Evolutionary conservation across 176 grass and related monocot species (phyloP).

Genomic region (Cenchrus purpureus): DNA sequence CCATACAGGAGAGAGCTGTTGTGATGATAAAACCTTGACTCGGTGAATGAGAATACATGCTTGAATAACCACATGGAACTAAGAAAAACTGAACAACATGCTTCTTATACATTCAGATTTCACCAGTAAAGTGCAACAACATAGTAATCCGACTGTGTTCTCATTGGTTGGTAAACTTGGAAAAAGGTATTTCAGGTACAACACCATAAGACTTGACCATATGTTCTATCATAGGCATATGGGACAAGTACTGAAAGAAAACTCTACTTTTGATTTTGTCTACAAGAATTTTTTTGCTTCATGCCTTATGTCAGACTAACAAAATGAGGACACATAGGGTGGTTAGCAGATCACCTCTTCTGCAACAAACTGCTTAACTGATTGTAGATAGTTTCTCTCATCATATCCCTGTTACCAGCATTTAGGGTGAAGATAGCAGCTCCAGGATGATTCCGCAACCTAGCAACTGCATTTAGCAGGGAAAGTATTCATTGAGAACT

Average conservation of each 20-base stretch:
- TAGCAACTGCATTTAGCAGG: slow-evolving; percentile 63
- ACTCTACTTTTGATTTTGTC: not conserved
- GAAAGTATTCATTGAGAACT: not conserved
- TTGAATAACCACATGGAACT: slow-evolving; percentile 18
- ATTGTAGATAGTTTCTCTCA: slow-evolving; percentile 63
- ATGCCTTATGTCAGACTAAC: not conserved
- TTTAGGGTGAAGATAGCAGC: slow-evolving; percentile 72
- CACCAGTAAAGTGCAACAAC: not conserved
- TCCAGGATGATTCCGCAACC: slow-evolving; percentile 96
- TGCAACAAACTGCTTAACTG: slow-evolving; percentile 64
- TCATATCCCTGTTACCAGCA: slow-evolving; percentile 66
- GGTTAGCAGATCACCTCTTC: slow-evolving; percentile 49
- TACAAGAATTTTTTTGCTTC: slow-evolving; percentile 4
- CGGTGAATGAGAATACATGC: slow-evolving; percentile 30
- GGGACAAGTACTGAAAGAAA: not conserved
- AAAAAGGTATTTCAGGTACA: slow-evolving; percentile 19
- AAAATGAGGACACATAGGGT: not conserved
- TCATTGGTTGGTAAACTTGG: not conserved
- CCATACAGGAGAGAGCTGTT: not conserved
- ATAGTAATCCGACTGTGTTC: not conserved
- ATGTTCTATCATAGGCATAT: slow-evolving; percentile 34
- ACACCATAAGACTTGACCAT: not conserved
- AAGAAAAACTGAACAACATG: not conserved
- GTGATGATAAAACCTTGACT: slow-evolving; percentile 1
- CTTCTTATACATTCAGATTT: slow-evolving; percentile 26